Evolutionary conservation across 257 asterid genomes (phyloP), one percentile per base, ranked within the genome.

Genomic region (Nicotiana noctiflora): DNA sequence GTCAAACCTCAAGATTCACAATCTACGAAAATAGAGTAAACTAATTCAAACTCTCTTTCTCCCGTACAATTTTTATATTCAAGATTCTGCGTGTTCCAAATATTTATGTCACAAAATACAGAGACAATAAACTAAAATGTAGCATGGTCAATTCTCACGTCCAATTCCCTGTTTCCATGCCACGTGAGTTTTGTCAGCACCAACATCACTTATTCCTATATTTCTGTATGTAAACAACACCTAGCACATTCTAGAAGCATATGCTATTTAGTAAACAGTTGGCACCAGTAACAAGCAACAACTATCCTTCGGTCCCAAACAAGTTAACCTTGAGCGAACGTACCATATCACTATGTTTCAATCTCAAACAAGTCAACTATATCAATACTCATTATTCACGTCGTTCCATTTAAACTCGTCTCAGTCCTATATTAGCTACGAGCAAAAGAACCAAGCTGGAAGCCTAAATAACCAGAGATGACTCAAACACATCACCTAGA

Each of bases 1-100:
- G 78, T 72, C 59, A 72, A 72, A 72, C 78, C 37, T 46, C 78
- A 72, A 72, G 78, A 23, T 72, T 46, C 78, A 72, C 78, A 72
- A 72, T 72, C 0, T 46, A 72, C 37, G 60, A 46, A 23, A 46
- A 40, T 40, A 23, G 4, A 21, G 78, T 46, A 10, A 6, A 46
- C 37, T 72, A 72, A 72, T 72, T 23, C 60, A 14, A 72, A 72
- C 27, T 44, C 77, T 19, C 31, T 32, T 64, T 66, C n/a, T 44
- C 59, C 12, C 52, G 60, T 46, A 72, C 78, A 46, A 23, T 3
- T 21, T 46, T 23, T 72, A 21, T 72, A 72, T 23, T 56, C 37
- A 72, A 72, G 40, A 46, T 72, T 72, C 37, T 46, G 40, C 60
- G 60, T 21, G 77, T 72, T 72, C 37, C 77, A 72, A 21, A 72